Conservation (phyloP, 768 basidiomycete genomes). For the Auriscalpium vulgare region DNA sequence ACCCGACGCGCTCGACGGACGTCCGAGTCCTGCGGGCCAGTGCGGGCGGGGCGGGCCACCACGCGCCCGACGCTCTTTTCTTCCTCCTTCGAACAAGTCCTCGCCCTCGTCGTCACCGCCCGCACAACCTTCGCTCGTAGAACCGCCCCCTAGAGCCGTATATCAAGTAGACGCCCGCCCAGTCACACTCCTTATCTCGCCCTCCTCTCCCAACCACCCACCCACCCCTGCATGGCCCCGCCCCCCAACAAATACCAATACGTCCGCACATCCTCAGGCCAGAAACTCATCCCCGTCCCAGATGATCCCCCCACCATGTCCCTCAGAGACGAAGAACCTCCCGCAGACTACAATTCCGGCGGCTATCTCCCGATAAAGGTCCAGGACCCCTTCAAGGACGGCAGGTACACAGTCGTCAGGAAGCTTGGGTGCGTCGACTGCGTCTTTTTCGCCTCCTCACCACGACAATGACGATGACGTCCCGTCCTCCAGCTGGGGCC, state of each 20-base stretch:
- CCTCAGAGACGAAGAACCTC: slow-evolving; percentile 72
- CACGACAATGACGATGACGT: not conserved
- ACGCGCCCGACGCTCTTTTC: no score
- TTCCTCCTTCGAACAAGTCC: no score
- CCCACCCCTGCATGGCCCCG: slow-evolving; percentile 46
- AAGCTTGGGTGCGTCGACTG: slow-evolving; percentile 68
- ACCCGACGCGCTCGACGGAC: no score
- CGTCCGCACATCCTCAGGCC: slow-evolving; percentile 56
- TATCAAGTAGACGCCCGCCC: not conserved
- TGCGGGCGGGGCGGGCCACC: no score
- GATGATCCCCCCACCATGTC: slow-evolving; percentile 39
- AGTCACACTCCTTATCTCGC: not conserved
- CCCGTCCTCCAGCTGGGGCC: slow-evolving; percentile 65
- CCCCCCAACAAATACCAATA: slow-evolving; percentile 70
- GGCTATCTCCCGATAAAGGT: slow-evolving; percentile 62
- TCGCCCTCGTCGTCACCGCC: no score
- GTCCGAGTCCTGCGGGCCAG: no score
- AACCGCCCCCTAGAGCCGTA: not conserved
- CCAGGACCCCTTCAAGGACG: slow-evolving; percentile 75
- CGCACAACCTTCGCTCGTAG: not conserved
- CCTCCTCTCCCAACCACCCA: not conserved
- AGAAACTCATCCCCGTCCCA: slow-evolving; percentile 51
- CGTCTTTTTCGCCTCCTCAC: not conserved
- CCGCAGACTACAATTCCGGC: slow-evolving; percentile 77
- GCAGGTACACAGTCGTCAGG: slow-evolving; percentile 77